Conservation (phyloP, 2,329 filamentous ascomycete genomes). For the Neonectria punicea region DNA sequence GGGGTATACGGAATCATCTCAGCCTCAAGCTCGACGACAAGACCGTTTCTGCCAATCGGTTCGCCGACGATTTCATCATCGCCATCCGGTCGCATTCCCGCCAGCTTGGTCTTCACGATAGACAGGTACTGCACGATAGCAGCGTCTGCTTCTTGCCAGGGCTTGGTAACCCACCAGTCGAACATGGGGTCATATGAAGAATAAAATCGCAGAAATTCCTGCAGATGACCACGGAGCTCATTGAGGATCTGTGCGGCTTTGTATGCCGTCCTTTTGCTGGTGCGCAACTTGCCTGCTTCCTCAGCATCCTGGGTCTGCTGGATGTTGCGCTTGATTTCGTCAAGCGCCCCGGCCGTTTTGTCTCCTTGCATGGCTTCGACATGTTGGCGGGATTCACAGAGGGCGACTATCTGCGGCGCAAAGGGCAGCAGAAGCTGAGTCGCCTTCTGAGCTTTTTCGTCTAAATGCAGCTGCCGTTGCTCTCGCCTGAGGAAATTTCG, state of each 20-base stretch:
- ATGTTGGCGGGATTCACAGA: constrained; percentile 61
- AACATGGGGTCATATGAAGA: constrained; percentile 65
- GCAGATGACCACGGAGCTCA: constrained; percentile 53
- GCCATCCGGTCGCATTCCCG: constrained; percentile 55
- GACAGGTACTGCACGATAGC: constrained; percentile 50
- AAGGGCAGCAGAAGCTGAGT: constrained; percentile 58
- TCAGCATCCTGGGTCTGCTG: constrained; percentile 48
- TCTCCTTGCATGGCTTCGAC: constrained; percentile 56
- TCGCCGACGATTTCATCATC: constrained; percentile 65
- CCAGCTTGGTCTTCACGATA: constrained; percentile 54
- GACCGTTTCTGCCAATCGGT: constrained; percentile 62
- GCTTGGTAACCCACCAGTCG: constrained; percentile 64
- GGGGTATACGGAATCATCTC: constrained; percentile 70
- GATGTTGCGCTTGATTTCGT: constrained; percentile 49
- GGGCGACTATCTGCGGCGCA: constrained; percentile 50
- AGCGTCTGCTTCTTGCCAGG: constrained; percentile 53
- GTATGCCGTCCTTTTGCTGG: constrained; percentile 56
- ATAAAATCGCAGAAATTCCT: constrained; percentile 63
- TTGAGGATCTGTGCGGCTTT: constrained; percentile 57
- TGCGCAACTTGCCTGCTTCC: constrained; percentile 45
- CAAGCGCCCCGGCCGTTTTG: constrained; percentile 54
- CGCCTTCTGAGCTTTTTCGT: constrained; percentile 49
- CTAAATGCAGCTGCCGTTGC: constrained; percentile 52
- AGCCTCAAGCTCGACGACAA: constrained; percentile 62
- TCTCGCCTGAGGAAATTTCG: constrained; percentile 56